A percentile compares a stretch with the other conserved stretches of the same genome.
phyloP scores from a whole-genome alignment of 2,329 filamentous ascomycete genomes.

The Mycosphaerella sp. region DNA sequence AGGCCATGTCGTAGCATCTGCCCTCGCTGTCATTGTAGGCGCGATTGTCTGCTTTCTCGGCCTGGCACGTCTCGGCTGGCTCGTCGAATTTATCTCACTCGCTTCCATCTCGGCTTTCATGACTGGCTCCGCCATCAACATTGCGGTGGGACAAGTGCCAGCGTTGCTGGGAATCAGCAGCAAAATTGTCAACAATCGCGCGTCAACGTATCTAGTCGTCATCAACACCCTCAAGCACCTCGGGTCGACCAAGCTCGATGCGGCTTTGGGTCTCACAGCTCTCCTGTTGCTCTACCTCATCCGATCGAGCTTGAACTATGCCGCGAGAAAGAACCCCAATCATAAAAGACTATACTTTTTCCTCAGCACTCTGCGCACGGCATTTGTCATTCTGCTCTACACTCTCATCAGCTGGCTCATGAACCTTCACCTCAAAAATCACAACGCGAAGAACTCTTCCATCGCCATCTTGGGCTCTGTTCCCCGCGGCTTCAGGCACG shows the following conservation, averaged over 20 bases:
- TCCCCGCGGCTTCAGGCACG: constrained; percentile 79
- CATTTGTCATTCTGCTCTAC: constrained; percentile 86
- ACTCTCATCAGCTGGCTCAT: constrained; percentile 83
- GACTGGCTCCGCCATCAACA: constrained; percentile 90
- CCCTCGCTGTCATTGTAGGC: constrained; percentile 71
- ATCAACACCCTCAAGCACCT: constrained; percentile 76
- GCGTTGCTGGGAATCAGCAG: constrained; percentile 68
- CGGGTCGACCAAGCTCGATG: constrained; percentile 62
- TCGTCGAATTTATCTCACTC: constrained; percentile 88
- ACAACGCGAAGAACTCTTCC: constrained; percentile 38
- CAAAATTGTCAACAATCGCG: constrained; percentile 63
- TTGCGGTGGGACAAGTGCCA: constrained; percentile 76
- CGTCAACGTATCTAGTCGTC: constrained; percentile 71
- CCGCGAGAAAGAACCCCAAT: constrained; percentile 63
- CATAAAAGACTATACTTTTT: constrained; percentile 79
- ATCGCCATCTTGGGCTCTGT: constrained; percentile 73
- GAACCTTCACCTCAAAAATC: constrained; percentile 56
- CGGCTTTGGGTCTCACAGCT: constrained; percentile 80
- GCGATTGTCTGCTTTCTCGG: constrained; percentile 73
- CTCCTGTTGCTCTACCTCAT: constrained; percentile 71
- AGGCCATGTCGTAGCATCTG: constrained; percentile 66
- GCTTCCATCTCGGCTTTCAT: constrained; percentile 91
- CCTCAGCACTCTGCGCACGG: constrained; percentile 79
- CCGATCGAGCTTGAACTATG: constrained; percentile 57
- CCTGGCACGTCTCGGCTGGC: constrained; percentile 73